A percentile compares a stretch with the other conserved stretches of the same genome.
Evolutionary conservation across 2,329 filamentous ascomycete species (phyloP).

Genomic region (Calycina marina): DNA sequence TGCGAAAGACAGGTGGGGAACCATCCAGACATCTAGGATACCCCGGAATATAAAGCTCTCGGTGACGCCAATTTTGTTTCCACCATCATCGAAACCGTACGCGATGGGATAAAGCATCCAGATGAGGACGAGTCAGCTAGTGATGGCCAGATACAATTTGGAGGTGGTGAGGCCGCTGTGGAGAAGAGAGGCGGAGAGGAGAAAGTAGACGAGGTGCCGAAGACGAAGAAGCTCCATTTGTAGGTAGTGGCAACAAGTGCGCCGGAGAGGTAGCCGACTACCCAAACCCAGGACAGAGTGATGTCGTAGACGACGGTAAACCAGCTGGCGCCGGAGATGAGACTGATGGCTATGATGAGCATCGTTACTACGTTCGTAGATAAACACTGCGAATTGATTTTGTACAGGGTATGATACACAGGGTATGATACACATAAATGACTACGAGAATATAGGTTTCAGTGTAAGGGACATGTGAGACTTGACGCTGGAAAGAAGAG

Average conservation of each 20-base stretch:
- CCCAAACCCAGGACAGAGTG: conserved; percentile 48
- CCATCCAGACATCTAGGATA: conserved; percentile 47
- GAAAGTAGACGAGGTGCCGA: conserved; percentile 40
- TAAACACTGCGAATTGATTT: too few relatives aligned
- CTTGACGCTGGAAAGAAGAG: too few relatives aligned
- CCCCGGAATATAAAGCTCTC: conserved; percentile 54
- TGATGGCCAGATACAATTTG: conserved; percentile 38
- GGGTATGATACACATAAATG: too few relatives aligned
- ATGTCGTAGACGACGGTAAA: conserved; percentile 47
- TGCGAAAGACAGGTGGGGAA: conserved; percentile 29
- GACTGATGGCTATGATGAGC: conserved; percentile 42
- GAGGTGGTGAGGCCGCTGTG: conserved; percentile 42
- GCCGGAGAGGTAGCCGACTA: conserved; percentile 47
- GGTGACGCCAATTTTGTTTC: conserved; percentile 49
- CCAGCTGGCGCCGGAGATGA: conserved; percentile 48
- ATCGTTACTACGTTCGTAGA: too few relatives aligned
- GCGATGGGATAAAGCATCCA: conserved; percentile 38
- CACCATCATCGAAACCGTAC: conserved; percentile 49
- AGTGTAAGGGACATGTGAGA: too few relatives aligned
- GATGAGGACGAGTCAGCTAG: conserved; percentile 40
- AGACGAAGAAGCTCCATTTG: conserved; percentile 54
- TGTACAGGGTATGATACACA: too few relatives aligned
- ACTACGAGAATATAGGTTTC: too few relatives aligned
- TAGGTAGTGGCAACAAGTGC: conserved; percentile 44
- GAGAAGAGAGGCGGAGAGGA: conserved; percentile 42